Base-by-base conservation (phyloP, 108 stramenopile species). In the Stephanodiscus triporus region DNA sequence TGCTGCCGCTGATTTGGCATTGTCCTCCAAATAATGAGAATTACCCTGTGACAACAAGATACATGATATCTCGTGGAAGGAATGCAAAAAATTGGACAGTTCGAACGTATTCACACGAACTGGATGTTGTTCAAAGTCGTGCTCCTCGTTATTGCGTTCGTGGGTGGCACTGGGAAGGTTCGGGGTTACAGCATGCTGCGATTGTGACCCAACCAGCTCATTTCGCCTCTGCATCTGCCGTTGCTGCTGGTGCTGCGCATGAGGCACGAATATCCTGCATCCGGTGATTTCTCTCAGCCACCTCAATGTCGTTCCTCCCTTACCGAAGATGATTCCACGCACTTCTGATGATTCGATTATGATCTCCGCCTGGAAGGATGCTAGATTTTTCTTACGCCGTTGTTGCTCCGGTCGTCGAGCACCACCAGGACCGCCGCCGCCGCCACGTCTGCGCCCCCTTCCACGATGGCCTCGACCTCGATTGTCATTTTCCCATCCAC, bases 221-320 rank as follows among this genome's bases (percentile, higher is more conserved):
- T 59, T 13, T 29, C 16, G 49, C 16, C 40, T 29, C 37, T 40
- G 22, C 51, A 32, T 47, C 22, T 62, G 37, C 20, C 63, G 17
- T 43, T 26, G 37, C 43, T 72, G 59, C 16, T 50, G 47, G 19
- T 22, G 47, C 24, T 59, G 65, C 16, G 47, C 40, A 65, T 47
- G 67, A 22, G 67, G 76, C 36, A 77, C 76, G 23, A 68, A 69
- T 29, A 77, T 63, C 9, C 69, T 77, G 11, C 68, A 58, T 27
- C 66, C 63, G 20, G 56, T 77, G 20, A 51, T 68, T 29, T 63
- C 67, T 38, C 62, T 68, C 43, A 77, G 16, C 68, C 67, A 63
- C 22, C 56, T 63, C 16, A 77, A 48, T 19, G 67, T 77, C 24
- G 67, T n/a, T 20, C 61, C 76, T 11, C 68, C 60, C 37, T 34